Percentiles rank a stretch among this genome's conserved stretches.
Evolutionary conservation across 1,139 yeast genomes (phyloP).

Genomic region (Suhomyces coccinellae): DNA sequence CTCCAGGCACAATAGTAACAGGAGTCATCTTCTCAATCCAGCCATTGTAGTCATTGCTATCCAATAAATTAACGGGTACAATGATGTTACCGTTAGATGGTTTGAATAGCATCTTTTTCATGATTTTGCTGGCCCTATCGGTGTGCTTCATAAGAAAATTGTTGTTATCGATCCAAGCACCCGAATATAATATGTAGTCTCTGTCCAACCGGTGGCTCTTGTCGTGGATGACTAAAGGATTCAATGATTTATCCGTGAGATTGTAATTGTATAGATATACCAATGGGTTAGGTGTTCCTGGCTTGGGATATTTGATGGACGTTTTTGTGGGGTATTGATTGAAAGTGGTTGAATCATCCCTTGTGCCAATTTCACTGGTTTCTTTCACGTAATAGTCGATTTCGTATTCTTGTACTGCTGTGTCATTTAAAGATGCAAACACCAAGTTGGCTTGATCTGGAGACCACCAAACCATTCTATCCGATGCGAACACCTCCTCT

Average conservation of each 20-base stretch:
- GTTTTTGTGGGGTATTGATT: conserved; percentile 57
- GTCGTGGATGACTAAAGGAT: conserved; percentile 20
- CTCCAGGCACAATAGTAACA: conserved; percentile 28
- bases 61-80: conserved; percentile 22
- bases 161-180: conserved; percentile 61
- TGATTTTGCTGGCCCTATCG: conserved; percentile 65
- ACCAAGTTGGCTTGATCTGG: conserved; percentile 66
- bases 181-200: conserved; percentile 68
- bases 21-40: conserved; percentile 53
- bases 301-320: conserved; percentile 79
- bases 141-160: conserved; percentile 63
- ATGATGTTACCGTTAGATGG: conserved; percentile 28
- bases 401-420: conserved; percentile 63
- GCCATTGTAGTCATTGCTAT: conserved; percentile 54
- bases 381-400: conserved; percentile 60
- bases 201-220: conserved; percentile 32
- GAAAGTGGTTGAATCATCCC: conserved; percentile 22
- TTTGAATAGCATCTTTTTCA: conserved; percentile 57
- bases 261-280: conserved; percentile 51
- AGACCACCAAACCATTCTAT: conserved; percentile 85
- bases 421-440: conserved; percentile 69
- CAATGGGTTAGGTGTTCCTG: conserved; percentile 75
- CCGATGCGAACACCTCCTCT: conserved; percentile 75
- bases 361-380: conserved; percentile 31
- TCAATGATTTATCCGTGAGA: conserved; percentile 23